Evolutionary conservation across 441 rosid genomes (phyloP), one percentile per base, ranked within the genome.

Genomic region (Eruca vesicaria): DNA sequence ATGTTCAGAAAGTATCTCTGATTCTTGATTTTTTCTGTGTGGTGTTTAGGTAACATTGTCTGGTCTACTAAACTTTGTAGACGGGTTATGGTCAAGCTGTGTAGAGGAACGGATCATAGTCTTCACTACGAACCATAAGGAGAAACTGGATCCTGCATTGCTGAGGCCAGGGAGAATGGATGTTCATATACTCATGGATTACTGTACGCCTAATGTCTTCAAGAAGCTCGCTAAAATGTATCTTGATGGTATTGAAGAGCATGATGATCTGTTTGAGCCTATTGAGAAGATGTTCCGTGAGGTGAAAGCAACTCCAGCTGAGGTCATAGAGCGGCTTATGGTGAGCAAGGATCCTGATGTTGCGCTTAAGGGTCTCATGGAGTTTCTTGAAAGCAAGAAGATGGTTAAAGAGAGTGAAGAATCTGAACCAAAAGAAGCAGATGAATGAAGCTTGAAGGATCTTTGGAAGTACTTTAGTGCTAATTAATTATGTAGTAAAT

Each of bases 41-140:
- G 26, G 18, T 12, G 35, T 35, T 5, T 19, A 72, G 76, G 68
- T 72, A 2, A 43, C 76, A 6, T 31, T 72, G 52, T 63, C 63
- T 7, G 69, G 53, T 43, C 69, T 72, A 18, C 69, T 72, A n/a
- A 72, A 71, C 59, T 71, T 71, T 35, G 66, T 71, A 7, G 76
- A 72, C 23, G 76, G 76, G 7, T 61, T 72, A 50, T 72, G 76
- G 76, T 72, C 76, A 52, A 60, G 61, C 68, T 72, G 76, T 23
- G 76, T 23, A 45, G 69, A 72, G 28, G 76, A 72, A 63, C n/a
- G 69, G 21, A 72, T 72, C 48, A 72, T 72, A 48, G 8, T 72
- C 1, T 72, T 72, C 50, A 72, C 76, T 1, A 72, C 69, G 16
- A 72, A 72, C 15, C 76, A 72, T 23, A 72, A 48, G 60, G 68